Evolutionary conservation across 441 rosid species (phyloP).

Genomic region (Pelargonium fulgidum): DNA sequence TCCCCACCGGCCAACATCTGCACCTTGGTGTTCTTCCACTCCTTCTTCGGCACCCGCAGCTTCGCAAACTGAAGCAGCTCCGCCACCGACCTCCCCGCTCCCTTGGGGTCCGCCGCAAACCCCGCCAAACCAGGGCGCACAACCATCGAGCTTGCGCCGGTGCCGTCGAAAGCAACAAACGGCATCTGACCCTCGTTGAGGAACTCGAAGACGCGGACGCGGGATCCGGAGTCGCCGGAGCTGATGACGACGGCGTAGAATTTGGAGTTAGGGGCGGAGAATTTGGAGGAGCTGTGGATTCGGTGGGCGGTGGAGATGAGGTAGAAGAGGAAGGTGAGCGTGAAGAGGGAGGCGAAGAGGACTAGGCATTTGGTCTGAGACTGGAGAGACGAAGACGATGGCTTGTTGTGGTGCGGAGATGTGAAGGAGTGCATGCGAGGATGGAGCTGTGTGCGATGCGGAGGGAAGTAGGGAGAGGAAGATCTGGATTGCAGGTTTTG

Average conservation of each 20-base stretch:
- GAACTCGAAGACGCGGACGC: slow-evolving; percentile 31
- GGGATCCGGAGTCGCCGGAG: slow-evolving; percentile 21
- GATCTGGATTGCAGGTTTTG: slow-evolving; percentile 29
- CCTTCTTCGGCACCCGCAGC: slow-evolving; percentile 28
- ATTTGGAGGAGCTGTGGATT: slow-evolving; percentile 38
- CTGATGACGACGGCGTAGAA: slow-evolving; percentile 30
- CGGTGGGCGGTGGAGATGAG: slow-evolving; percentile 33
- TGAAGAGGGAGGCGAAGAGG: slow-evolving; percentile 25
- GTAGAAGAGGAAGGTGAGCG: slow-evolving; percentile 32
- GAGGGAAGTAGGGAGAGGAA: slow-evolving; percentile 33
- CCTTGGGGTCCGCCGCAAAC: slow-evolving; percentile 21
- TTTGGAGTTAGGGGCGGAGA: slow-evolving; percentile 26
- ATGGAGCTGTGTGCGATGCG: slow-evolving; percentile 45
- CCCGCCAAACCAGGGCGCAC: slow-evolving; percentile 21
- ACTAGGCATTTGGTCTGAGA: slow-evolving; percentile 21
- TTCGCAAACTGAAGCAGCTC: slow-evolving; percentile 31
- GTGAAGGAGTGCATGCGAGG: slow-evolving; percentile 40
- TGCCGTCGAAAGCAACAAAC: slow-evolving; percentile 19
- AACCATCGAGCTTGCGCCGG: slow-evolving; percentile 24
- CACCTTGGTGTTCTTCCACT: slow-evolving; percentile 33
- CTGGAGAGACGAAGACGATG: background rate
- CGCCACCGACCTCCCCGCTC: slow-evolving; percentile 23
- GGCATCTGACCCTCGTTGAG: slow-evolving; percentile 31
- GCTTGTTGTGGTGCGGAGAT: slow-evolving; percentile 11
- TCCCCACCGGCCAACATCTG: slow-evolving; percentile 30